Base-by-base conservation (phyloP, 169 alveolate genomes). In the Plasmodium gonderi region DNA sequence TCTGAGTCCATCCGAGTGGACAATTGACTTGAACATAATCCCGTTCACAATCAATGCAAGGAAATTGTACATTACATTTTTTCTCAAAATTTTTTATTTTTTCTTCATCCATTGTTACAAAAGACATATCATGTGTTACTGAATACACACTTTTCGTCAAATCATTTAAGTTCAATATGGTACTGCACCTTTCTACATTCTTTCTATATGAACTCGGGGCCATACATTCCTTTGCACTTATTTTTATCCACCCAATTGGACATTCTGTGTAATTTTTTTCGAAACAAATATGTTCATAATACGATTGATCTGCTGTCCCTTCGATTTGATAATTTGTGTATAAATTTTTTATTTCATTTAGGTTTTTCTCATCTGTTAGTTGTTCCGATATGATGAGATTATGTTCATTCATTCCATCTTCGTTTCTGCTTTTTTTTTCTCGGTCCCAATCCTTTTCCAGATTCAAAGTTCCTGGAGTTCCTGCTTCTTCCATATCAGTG, bases 1-100 rank as follows among this genome's bases (percentile, higher is more conserved):
- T 77, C 20, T 80, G 51, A 14, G 64, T 79, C 97, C 97, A 95
- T 2, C 96, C 96, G 44, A 91, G 38, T n/a, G 97, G 97, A 79
- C 97, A 95, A 65, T 92, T 80, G 8, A 93, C 83, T 26, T 94
- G 68, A 14, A 94, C 92, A 54, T 90, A 95, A 68, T 94, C 96
- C 44, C 91, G 91, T 69, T 89, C 91, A 72, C 94, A 85, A 40
- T 76, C 79, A 29, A 17, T 65, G 38, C 94, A 75, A 29, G 91
- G 92, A 49, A 89, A 94, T 26, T 23, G 29, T 12, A 42, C 14
- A 49, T 29, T 42, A 51, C 77, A 49, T 51, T 72, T 38, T 36
- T 65, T 65, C 77, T 90, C 91, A 38, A 90, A 33, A 0, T 17
- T 65, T 8, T 26, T 60, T 29, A 65, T 44, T 51, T 29, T 38